phyloP scores from a whole-genome alignment of 1,284 basidiomycete species.

The Albatrellus sp. region DNA sequence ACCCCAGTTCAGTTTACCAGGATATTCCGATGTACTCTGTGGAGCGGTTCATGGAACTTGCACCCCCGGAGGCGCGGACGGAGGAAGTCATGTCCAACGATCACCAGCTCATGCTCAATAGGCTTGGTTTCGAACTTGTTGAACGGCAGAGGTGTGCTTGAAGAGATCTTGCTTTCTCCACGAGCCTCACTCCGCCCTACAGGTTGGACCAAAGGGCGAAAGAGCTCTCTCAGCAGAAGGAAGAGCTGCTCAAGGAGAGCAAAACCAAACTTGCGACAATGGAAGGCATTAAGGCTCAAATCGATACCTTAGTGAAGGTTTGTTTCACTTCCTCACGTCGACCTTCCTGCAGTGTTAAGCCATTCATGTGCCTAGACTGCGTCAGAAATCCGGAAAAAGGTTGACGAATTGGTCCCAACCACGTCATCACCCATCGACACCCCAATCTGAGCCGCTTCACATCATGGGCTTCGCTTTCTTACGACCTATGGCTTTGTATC shows the following conservation, averaged over 20 bases:
- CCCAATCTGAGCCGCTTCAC: constrained; percentile 1
- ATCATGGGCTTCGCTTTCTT: no score
- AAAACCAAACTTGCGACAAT: constrained; percentile 51
- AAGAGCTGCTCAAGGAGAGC: constrained; percentile 63
- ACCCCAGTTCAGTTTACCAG: constrained; percentile 55
- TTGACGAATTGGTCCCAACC: constrained; percentile 51
- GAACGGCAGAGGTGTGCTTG: constrained; percentile 41
- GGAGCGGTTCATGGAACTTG: constrained; percentile 50
- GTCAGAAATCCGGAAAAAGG: constrained; percentile 59
- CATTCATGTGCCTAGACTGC: constrained; percentile 34
- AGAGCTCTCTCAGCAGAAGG: constrained; percentile 52
- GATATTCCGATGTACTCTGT: constrained; percentile 60
- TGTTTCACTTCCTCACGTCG: neutral
- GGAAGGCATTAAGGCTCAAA: constrained; percentile 61
- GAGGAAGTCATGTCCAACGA: constrained; percentile 48
- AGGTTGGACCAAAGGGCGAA: constrained; percentile 59
- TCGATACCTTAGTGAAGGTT: constrained; percentile 65
- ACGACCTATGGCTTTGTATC: no score
- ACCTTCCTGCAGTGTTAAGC: neutral
- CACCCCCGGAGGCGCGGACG: constrained; percentile 53
- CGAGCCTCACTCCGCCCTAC: constrained; percentile 2
- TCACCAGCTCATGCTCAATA: constrained; percentile 72
- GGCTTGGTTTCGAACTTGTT: constrained; percentile 67
- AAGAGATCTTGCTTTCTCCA: no score
- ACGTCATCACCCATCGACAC: constrained; percentile 11